phyloP scores from a whole-genome alignment of 768 basidiomycete species.

The Cystobasidium tubakii region DNA sequence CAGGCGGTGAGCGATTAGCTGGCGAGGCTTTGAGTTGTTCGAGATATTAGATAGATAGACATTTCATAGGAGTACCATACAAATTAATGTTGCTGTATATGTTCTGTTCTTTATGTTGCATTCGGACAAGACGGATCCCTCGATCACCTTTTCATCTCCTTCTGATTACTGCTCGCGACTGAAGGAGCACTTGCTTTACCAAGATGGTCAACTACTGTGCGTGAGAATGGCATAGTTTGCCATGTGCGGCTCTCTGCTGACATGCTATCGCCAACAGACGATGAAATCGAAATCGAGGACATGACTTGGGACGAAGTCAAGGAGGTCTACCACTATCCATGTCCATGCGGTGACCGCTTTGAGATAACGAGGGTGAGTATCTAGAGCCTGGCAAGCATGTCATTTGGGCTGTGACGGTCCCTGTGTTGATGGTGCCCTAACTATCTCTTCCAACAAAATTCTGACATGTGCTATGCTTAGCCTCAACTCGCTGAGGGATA shows the following conservation, averaged over 20 bases:
- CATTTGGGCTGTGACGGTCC: neutral
- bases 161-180: neutral
- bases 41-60: too few relatives aligned
- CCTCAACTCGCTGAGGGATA: slow-evolving; percentile 79
- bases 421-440: neutral
- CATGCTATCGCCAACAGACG: slow-evolving; percentile 52
- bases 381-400: neutral
- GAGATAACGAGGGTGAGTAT: slow-evolving; percentile 59
- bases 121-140: too few relatives aligned
- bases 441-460: slow-evolving; percentile 6
- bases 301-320: slow-evolving; percentile 83
- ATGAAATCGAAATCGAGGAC: slow-evolving; percentile 95
- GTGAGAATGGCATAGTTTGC: neutral
- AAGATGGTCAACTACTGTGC: slow-evolving; percentile 34
- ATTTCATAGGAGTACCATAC: too few relatives aligned
- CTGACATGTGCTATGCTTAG: slow-evolving; percentile 44
- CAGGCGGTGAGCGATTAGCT: too few relatives aligned
- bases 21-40: too few relatives aligned
- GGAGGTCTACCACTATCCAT: slow-evolving; percentile 87
- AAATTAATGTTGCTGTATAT: too few relatives aligned
- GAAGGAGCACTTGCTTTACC: neutral
- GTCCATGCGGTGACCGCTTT: slow-evolving; percentile 95
- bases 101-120: too few relatives aligned
- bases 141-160: neutral
- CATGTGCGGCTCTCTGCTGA: neutral